A percentile compares a stretch with the other conserved stretches of the same genome.
These are phyloP conservation scores for Fusarium falciforme DNA, from an alignment of 2,329 filamentous ascomycete genomes.

Conservation along the genomic window DNA sequence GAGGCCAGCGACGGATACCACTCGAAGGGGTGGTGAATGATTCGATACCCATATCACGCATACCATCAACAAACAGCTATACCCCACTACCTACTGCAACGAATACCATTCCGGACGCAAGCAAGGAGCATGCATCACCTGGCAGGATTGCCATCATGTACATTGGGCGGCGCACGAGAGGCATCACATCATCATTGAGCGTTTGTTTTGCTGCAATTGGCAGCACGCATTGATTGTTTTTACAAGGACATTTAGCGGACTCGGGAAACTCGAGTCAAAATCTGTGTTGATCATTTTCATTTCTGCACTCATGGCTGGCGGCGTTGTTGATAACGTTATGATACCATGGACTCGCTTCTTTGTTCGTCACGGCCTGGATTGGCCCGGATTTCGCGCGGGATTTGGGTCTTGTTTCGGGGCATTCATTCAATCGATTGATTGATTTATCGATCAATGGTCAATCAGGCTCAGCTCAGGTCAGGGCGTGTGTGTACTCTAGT, in stretches of 20 bases:
- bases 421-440: background rate
- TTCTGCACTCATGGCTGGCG: constrained; percentile 37
- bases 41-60: constrained; percentile 28
- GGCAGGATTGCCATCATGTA: constrained; percentile 40
- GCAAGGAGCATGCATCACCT: constrained; percentile 7
- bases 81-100: constrained; percentile 21
- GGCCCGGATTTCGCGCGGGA: constrained; percentile 21
- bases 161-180: constrained; percentile 46
- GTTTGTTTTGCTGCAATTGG: constrained; percentile 42
- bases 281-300: constrained; percentile 24
- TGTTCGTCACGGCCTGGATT: constrained; percentile 25
- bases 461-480: constrained; percentile 33
- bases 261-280: constrained; percentile 22
- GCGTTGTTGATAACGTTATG: constrained; percentile 41
- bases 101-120: constrained; percentile 8
- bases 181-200: constrained; percentile 44
- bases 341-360: constrained; percentile 47
- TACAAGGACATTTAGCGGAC: constrained; percentile 33
- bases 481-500: constrained; percentile 44
- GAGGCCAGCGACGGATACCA: constrained; percentile 69
- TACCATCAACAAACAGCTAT: constrained; percentile 27
- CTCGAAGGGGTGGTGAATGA: constrained; percentile 56
- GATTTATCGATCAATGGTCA: constrained; percentile 6
- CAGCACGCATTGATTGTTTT: constrained; percentile 33
- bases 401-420: constrained; percentile 23